Evolutionary conservation across 176 grass and related monocot species (phyloP).

Genomic region (Aegilops longissima): DNA sequence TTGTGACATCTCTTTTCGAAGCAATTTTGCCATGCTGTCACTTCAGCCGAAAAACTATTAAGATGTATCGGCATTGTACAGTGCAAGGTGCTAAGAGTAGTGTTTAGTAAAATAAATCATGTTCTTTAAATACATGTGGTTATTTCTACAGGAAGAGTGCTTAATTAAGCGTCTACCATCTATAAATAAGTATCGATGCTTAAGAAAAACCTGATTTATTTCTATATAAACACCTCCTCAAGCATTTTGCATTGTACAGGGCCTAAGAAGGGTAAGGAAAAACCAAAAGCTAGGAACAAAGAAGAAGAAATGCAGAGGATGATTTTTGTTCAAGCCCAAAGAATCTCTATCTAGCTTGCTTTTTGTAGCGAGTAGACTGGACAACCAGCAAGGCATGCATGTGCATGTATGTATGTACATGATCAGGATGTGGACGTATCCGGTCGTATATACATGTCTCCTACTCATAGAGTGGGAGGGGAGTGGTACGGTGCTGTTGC

Average conservation of each 20-base stretch:
- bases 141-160: no score
- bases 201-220: no score
- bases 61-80: no score
- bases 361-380: not conserved
- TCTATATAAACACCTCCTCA: not conserved
- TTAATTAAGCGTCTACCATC: no score
- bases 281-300: not conserved
- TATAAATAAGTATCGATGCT: no score
- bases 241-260: no score
- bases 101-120: no score
- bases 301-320: not conserved
- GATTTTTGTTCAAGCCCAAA: not conserved
- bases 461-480: not conserved
- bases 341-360: not conserved
- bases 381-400: not conserved
- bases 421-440: constrained; percentile 9
- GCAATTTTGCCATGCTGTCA: no score
- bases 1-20: no score
- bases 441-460: not conserved
- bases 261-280: not conserved
- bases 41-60: no score
- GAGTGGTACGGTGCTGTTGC: not conserved
- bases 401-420: not conserved
- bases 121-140: no score
- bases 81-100: no score